A percentile compares a stretch with the other conserved stretches of the same genome.
Conservation (phyloP, 2,329 filamentous ascomycete species). For the Malbranchea zuffiana region DNA sequence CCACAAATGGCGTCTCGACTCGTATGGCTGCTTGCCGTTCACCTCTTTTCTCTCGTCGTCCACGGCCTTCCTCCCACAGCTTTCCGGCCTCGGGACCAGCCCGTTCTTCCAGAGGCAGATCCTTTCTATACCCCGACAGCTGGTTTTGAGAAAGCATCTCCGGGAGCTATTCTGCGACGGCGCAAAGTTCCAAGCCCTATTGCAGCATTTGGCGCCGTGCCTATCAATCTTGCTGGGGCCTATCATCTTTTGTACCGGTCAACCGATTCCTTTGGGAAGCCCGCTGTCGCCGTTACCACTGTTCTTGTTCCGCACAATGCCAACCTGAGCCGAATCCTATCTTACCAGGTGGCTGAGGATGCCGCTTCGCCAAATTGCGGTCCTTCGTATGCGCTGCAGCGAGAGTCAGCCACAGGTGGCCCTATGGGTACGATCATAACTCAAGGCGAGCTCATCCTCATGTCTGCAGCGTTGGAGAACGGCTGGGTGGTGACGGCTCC, state of each 20-base stretch:
- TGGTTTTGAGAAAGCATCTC: constrained; percentile 19
- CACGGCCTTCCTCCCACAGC: constrained; percentile 8
- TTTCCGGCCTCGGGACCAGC: constrained; percentile 4
- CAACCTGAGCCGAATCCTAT: constrained; percentile 27
- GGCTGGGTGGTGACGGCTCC: constrained; percentile 42
- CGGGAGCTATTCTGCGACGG: constrained; percentile 22
- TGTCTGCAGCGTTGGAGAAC: constrained; percentile 29
- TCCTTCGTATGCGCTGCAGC: constrained; percentile 22
- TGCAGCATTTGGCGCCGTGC: constrained; percentile 17
- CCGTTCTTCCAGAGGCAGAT: constrained; percentile 19
- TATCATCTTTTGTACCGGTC: constrained; percentile 35
- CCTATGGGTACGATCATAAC: constrained; percentile 23
- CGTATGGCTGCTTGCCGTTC: constrained; percentile 8
- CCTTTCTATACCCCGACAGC: constrained; percentile 22
- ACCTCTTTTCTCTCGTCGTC: constrained; percentile 5
- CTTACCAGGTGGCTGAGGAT: constrained; percentile 33
- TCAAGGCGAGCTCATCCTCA: constrained; percentile 25
- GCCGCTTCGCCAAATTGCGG: constrained; percentile 20
- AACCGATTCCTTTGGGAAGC: constrained; percentile 26
- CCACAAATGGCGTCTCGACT: constrained; percentile 8
- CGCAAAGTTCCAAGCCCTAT: constrained; percentile 19
- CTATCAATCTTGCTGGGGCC: constrained; percentile 17
- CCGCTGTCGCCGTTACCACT: constrained; percentile 32
- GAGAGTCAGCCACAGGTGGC: constrained; percentile 33
- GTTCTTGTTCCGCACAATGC: constrained; percentile 30